Percentiles rank a stretch among this genome's conserved stretches.
phyloP scores from a whole-genome alignment of 169 alveolate species.

The Eimeria zaria region DNA sequence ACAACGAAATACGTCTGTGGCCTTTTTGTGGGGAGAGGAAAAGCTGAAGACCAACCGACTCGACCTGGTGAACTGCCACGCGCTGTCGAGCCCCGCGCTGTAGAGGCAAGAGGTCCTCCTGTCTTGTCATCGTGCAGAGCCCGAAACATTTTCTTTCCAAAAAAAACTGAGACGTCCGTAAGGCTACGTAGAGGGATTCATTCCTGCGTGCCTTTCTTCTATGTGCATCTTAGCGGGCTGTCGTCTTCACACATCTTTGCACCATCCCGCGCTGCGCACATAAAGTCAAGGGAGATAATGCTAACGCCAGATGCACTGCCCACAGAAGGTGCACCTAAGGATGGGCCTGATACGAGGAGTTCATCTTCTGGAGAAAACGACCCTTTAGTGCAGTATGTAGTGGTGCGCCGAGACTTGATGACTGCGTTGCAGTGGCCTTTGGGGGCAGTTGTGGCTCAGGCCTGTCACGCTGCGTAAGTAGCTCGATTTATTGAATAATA shows the following conservation, averaged over 20 bases:
- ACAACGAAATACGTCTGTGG: not conserved
- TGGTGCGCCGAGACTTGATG: slow-evolving; percentile 86
- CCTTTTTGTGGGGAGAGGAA: not conserved
- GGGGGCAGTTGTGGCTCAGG: slow-evolving; percentile 90
- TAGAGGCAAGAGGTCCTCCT: not conserved
- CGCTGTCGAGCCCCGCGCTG: too few species aligned
- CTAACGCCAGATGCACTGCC: not conserved
- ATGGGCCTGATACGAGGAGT: not conserved
- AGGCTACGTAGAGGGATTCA: not conserved
- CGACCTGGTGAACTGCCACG: too few species aligned
- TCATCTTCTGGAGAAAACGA: slow-evolving; percentile 26
- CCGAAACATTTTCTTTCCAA: not conserved
- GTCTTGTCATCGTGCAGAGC: too few species aligned
- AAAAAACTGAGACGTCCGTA: not conserved
- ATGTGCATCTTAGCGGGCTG: not conserved
- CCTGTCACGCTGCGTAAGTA: slow-evolving; percentile 88
- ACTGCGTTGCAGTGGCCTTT: slow-evolving; percentile 85
- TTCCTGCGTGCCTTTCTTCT: not conserved
- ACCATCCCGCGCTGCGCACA: not conserved
- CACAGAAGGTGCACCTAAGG: not conserved
- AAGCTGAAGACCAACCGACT: not conserved
- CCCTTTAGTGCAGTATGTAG: slow-evolving; percentile 87
- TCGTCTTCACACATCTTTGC: not conserved
- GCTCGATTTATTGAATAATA: not conserved
- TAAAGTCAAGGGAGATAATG: not conserved